Evolutionary conservation across 2,329 filamentous ascomycete genomes (phyloP), one percentile per base, ranked within the genome.

Genomic region (Cytospora schulzeri): DNA sequence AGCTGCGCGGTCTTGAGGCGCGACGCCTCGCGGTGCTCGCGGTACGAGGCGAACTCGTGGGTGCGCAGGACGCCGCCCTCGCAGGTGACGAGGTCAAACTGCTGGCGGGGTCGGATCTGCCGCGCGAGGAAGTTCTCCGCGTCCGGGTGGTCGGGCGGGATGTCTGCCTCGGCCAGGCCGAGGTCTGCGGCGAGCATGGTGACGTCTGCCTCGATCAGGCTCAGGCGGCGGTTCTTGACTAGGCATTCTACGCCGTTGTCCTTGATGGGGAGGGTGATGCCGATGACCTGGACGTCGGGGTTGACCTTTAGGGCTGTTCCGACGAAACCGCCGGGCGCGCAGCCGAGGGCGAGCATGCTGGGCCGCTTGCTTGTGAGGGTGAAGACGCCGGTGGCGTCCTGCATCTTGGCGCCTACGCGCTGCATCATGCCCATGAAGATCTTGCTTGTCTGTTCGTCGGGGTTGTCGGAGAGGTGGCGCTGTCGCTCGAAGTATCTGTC

Each of bases 291-390:
- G 3, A 79, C 74, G 0, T 56, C 38, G 0, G 72, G 77, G 57
- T 79, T 81, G 14, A 68, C 65, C 4, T 70, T 41, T 29, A 84
- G 66, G 0, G 76, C 76, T 11, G 71, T 73, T 0, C 68, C 66
- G 3, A 81, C 71, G 67, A 84, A 87, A 1, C 80, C 84, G 5
- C 84, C 84, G 0, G 84, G 84, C 0, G 84, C 84, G 75, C 83
- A 80, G 70, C 84, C 85, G 66, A 85, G 75, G 67, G 87, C 84
- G 1, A 88, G 78, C 24, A 86, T 75, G 12, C 53, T 69, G 0
- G 69, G 67, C 7, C 63, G 66, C n/a, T 38, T 4, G 7, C 14
- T 33, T 2, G 5, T 2, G 17, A 77, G 64, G 14, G 55, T 64
- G n/a, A 82, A 72, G 17, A 73, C 76, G 2, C 64, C 60, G 1